Evolutionary conservation across 148 eudicot species (phyloP).

Genomic region (Diospyros lotus): DNA sequence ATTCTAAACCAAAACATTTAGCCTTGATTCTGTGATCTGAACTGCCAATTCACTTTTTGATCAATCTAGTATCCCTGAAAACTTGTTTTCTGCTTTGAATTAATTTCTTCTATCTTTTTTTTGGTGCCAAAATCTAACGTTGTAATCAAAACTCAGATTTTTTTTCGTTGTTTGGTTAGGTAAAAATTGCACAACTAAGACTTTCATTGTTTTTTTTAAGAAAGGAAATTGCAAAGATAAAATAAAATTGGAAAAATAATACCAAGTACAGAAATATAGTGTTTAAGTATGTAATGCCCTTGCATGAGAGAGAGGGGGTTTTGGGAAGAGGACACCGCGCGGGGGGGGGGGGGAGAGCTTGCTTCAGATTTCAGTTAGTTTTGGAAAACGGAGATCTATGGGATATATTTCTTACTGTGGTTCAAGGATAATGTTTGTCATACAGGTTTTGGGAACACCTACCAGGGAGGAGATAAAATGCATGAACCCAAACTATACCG

Average conservation of each 20-base stretch:
- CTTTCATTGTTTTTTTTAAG: too few relatives aligned
- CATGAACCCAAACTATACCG: constrained; percentile 97
- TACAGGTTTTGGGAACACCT: constrained; percentile 94
- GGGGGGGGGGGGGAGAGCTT: not conserved
- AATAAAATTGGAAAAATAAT: not conserved
- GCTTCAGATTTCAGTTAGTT: not conserved
- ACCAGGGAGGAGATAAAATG: constrained; percentile 98
- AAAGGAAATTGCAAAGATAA: not conserved
- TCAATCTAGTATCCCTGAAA: constrained; percentile 2
- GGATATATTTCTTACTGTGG: not conserved
- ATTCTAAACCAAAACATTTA: not conserved
- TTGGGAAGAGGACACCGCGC: too few relatives aligned
- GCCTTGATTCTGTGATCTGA: not conserved
- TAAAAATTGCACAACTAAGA: too few relatives aligned
- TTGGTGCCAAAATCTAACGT: too few relatives aligned
- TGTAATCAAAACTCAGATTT: not conserved
- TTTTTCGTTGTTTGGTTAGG: too few relatives aligned
- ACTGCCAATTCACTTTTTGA: not conserved
- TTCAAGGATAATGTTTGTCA: constrained; percentile 3
- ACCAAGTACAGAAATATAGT: not conserved
- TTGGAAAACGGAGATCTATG: constrained; percentile 3
- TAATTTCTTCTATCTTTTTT: not conserved
- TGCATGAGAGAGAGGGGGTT: too few relatives aligned
- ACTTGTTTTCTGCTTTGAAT: not conserved
- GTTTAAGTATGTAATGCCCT: not conserved